Percentiles rank a stretch among this genome's conserved stretches.
Evolutionary conservation across 306 rosid genomes (phyloP).

Genomic region (Malus orientalis): DNA sequence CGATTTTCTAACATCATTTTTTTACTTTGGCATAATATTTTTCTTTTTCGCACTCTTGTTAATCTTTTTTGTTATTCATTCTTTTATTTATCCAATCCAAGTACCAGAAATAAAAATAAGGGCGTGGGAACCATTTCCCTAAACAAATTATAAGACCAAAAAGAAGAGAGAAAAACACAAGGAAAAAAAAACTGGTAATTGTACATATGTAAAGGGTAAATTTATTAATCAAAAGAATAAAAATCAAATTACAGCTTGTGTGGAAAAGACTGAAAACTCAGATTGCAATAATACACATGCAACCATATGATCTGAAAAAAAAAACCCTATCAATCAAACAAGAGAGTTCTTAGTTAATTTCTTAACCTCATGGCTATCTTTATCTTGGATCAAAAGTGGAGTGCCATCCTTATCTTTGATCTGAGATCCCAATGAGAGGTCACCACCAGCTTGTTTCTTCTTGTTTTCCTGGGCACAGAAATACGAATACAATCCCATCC

Average conservation of each 20-base stretch:
- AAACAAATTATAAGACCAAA: not conserved
- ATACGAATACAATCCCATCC: conserved; percentile 91
- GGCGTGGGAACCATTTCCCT: not conserved
- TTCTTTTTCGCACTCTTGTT: no score
- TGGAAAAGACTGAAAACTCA: not conserved
- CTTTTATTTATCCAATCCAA: no score
- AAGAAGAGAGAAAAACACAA: not conserved
- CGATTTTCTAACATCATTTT: no score
- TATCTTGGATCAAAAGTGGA: conserved; percentile 57
- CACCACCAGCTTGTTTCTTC: conserved; percentile 53
- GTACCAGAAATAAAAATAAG: no score
- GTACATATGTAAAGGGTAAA: not conserved
- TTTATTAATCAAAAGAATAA: not conserved
- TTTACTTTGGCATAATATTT: no score
- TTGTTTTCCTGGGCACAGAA: conserved; percentile 78
- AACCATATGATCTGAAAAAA: no score
- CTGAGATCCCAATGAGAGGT: conserved; percentile 55
- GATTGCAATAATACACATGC: not conserved
- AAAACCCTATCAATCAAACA: conserved; percentile 34
- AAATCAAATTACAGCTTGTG: not conserved
- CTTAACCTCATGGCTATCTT: conserved; percentile 62
- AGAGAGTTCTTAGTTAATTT: conserved; percentile 70
- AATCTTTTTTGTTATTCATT: no score
- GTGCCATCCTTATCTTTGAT: conserved; percentile 58
- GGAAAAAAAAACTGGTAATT: not conserved